Evolutionary conservation across 2,329 filamentous ascomycete genomes (phyloP).

Genomic region (Alternaria alternata): DNA sequence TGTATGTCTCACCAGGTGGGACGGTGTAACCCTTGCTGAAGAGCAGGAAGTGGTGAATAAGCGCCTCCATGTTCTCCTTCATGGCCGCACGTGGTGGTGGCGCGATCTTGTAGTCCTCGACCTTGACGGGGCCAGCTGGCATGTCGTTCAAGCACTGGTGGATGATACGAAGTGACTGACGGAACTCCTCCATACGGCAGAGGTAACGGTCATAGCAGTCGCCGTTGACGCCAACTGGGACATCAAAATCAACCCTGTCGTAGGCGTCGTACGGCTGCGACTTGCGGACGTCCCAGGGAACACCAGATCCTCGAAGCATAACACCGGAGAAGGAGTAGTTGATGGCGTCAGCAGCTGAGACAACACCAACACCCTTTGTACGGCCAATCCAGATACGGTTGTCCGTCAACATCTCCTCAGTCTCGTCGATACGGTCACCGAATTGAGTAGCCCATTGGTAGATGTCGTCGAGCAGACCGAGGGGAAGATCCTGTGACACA

Average conservation of each 20-base stretch:
- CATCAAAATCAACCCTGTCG: slow-evolving; percentile 96
- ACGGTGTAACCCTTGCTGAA: slow-evolving; percentile 99
- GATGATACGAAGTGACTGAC: slow-evolving; percentile 97
- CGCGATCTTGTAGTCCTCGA: slow-evolving; percentile 98
- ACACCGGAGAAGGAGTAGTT: slow-evolving; percentile 97
- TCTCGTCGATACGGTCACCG: slow-evolving; percentile 97
- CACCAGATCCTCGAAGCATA: slow-evolving; percentile 95
- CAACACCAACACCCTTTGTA: slow-evolving; percentile 89
- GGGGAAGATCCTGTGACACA: slow-evolving; percentile 92
- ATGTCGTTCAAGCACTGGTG: slow-evolving; percentile 99
- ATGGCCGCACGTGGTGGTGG: slow-evolving; percentile 96
- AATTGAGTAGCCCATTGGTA: slow-evolving; percentile 99
- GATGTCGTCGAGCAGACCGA: slow-evolving; percentile 96
- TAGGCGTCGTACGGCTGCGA: slow-evolving; percentile 97
- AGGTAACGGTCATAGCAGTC: slow-evolving; percentile 99
- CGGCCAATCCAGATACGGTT: slow-evolving; percentile 99
- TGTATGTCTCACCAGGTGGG: slow-evolving; percentile 97
- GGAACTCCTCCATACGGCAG: slow-evolving; percentile 99
- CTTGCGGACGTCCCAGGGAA: slow-evolving; percentile 97
- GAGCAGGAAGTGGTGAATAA: slow-evolving; percentile 98
- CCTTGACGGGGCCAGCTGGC: slow-evolving; percentile 90
- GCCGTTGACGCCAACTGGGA: slow-evolving; percentile 94
- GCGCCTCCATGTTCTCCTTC: slow-evolving; percentile 99
- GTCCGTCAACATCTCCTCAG: slow-evolving; percentile 97
- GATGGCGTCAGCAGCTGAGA: slow-evolving; percentile 90